These are phyloP conservation scores for Populus nigra DNA, from an alignment of 345 rosid species.

Conservation along the genomic window DNA sequence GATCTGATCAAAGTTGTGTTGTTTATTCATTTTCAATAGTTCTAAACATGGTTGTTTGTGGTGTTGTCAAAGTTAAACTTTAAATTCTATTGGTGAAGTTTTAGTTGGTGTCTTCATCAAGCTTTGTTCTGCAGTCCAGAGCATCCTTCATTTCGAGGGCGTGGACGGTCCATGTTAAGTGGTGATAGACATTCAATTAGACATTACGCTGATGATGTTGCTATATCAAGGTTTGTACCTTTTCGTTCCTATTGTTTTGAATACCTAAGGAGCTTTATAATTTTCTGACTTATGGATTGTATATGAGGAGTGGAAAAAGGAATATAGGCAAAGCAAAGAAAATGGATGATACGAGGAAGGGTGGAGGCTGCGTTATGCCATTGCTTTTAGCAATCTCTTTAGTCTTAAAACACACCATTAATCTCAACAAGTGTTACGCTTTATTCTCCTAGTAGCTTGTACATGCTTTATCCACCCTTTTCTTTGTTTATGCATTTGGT, in stretches of 20 bases:
- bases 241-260: neutral
- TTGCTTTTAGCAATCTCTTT: neutral
- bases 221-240: slow-evolving; percentile 62
- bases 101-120: neutral
- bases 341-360: neutral
- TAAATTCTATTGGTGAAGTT: neutral
- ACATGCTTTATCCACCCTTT: neutral
- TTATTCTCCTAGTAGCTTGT: neutral
- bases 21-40: neutral
- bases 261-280: neutral
- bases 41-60: neutral
- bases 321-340: neutral
- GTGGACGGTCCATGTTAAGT: slow-evolving; percentile 76
- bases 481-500: neutral
- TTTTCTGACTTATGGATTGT: neutral
- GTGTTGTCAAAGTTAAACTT: neutral
- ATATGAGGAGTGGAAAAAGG: neutral
- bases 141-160: slow-evolving; percentile 75
- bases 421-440: too few species aligned
- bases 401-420: neutral
- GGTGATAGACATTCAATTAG: slow-evolving; percentile 63
- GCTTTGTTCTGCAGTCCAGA: slow-evolving; percentile 67
- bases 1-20: neutral
- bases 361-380: neutral
- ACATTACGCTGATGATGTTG: slow-evolving; percentile 57